Percentiles rank a stretch among this genome's conserved stretches.
These are phyloP conservation scores for Lactifluus pinguis DNA, from an alignment of 768 basidiomycete genomes.

Conservation along the genomic window DNA sequence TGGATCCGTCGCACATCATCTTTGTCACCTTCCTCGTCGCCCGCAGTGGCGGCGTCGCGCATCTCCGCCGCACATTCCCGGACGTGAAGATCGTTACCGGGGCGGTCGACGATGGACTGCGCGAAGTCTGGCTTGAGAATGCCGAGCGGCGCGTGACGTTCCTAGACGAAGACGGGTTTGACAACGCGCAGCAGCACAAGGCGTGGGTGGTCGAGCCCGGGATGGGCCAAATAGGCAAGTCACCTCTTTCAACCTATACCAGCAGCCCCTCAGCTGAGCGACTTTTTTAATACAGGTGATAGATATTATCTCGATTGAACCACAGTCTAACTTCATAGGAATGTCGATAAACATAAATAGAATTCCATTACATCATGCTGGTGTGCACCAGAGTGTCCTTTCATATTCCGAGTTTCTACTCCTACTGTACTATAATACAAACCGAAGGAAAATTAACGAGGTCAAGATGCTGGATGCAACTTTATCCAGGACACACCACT, in stretches of 20 bases:
- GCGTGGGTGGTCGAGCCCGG: slow-evolving; percentile 83
- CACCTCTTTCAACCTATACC: slow-evolving; percentile 15
- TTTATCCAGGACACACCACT: background rate
- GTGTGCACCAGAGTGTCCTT: background rate
- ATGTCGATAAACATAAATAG: too few species aligned
- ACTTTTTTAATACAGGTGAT: slow-evolving; percentile 26
- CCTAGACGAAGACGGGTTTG: slow-evolving; percentile 19
- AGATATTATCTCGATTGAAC: slow-evolving; percentile 30
- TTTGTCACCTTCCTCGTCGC: slow-evolving; percentile 88
- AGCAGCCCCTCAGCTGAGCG: background rate
- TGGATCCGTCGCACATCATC: slow-evolving; percentile 73
- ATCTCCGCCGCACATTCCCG: slow-evolving; percentile 79
- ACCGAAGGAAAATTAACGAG: background rate
- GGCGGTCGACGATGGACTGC: slow-evolving; percentile 69
- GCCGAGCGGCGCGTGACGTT: slow-evolving; percentile 34
- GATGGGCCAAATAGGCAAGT: slow-evolving; percentile 75
- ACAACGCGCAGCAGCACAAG: slow-evolving; percentile 39
- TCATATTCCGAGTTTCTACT: background rate
- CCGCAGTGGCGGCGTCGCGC: slow-evolving; percentile 65
- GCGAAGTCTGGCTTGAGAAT: slow-evolving; percentile 62
- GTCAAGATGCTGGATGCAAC: background rate
- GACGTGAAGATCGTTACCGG: slow-evolving; percentile 76
- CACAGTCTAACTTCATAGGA: background rate
- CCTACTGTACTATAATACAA: slow-evolving; percentile 7
- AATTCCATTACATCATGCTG: background rate